These are phyloP conservation scores for Pelargonium australe DNA, from an alignment of 441 rosid species.

Conservation along the genomic window DNA sequence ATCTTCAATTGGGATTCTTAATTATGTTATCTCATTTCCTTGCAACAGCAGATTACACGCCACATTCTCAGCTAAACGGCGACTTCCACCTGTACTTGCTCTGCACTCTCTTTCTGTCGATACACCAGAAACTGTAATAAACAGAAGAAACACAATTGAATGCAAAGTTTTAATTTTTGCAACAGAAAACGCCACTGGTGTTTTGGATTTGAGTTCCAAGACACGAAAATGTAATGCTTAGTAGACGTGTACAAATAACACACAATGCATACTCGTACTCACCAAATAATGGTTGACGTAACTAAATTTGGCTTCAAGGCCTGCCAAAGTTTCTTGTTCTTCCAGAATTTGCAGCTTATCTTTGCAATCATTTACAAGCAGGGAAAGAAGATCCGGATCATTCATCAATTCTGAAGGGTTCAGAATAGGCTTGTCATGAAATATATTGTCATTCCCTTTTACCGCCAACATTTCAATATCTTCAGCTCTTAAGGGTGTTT, in stretches of 20 bases:
- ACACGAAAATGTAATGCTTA: not conserved
- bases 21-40: no score
- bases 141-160: not conserved
- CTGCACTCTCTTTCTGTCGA: conserved; percentile 34
- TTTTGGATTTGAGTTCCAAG: no score
- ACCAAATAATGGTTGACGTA: conserved; percentile 40
- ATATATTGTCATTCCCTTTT: conserved; percentile 23
- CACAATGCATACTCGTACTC: conserved; percentile 13
- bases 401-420: conserved; percentile 22
- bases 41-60: not conserved
- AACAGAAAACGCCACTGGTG: no score
- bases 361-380: conserved; percentile 26
- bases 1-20: no score
- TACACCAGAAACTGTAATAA: conserved; percentile 43
- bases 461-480: conserved; percentile 46
- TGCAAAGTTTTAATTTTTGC: not conserved
- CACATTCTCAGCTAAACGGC: not conserved
- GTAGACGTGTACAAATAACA: not conserved
- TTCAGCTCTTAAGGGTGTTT: conserved; percentile 41
- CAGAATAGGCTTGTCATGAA: conserved; percentile 16
- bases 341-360: conserved; percentile 38
- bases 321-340: conserved; percentile 46
- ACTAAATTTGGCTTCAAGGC: conserved; percentile 28
- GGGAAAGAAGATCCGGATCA: conserved; percentile 13
- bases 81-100: conserved; percentile 9